A percentile compares a stretch with the other conserved stretches of the same genome.
Evolutionary conservation across 2,329 filamentous ascomycete species (phyloP).

Genomic region (Onygenales sp.): DNA sequence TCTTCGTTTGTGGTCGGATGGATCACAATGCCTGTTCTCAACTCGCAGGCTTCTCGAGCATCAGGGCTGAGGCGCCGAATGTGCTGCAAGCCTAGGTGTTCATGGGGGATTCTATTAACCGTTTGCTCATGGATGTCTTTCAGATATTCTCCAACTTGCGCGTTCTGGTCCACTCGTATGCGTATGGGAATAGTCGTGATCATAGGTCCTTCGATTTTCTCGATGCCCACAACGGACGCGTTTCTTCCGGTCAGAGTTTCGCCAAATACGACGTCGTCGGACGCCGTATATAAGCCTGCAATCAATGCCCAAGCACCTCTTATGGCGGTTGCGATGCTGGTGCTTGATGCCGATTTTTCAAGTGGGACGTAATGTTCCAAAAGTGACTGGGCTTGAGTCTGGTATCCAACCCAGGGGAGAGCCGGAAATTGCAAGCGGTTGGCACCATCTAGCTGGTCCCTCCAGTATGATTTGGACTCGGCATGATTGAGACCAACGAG

Average conservation of each 20-base stretch:
- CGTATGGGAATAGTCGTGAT: slow-evolving; percentile 36
- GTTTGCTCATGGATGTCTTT: slow-evolving; percentile 42
- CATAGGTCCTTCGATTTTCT: slow-evolving; percentile 35
- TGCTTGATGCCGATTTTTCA: slow-evolving; percentile 20
- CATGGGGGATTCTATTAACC: slow-evolving; percentile 47
- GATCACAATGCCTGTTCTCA: slow-evolving; percentile 17
- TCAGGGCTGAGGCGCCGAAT: slow-evolving; percentile 42
- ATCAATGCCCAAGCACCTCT: slow-evolving; percentile 31
- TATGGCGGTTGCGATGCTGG: slow-evolving; percentile 30
- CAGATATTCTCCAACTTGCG: slow-evolving; percentile 39
- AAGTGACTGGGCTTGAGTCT: slow-evolving; percentile 28
- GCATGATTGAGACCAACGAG: slow-evolving; percentile 30
- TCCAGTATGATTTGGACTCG: slow-evolving; percentile 40
- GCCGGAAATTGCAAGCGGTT: slow-evolving; percentile 38
- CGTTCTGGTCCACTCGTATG: slow-evolving; percentile 22
- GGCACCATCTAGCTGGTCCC: slow-evolving; percentile 35
- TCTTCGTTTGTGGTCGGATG: slow-evolving; percentile 13
- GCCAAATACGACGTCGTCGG: slow-evolving; percentile 33
- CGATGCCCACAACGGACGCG: slow-evolving; percentile 27
- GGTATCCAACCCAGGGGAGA: slow-evolving; percentile 40
- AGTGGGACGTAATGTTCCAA: slow-evolving; percentile 19
- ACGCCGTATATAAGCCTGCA: slow-evolving; percentile 26
- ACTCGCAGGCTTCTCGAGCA: slow-evolving; percentile 30
- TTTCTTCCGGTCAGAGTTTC: slow-evolving; percentile 35
- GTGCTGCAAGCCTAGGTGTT: slow-evolving; percentile 45